Conservation (phyloP, 208 protist species). For the Naegleria fowleri region DNA sequence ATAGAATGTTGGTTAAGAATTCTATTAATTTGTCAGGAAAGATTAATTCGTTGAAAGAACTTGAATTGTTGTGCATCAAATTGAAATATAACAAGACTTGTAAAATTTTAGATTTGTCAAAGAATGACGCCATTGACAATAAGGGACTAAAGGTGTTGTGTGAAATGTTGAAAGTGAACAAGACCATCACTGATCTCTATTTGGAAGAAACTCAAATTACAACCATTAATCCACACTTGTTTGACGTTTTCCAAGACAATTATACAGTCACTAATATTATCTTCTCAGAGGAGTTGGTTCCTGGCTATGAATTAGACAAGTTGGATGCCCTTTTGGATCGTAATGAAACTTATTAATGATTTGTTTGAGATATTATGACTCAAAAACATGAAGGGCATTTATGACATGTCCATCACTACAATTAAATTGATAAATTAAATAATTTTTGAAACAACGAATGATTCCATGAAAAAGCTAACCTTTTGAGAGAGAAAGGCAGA, state of each 20-base stretch:
- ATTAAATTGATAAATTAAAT: too few relatives aligned
- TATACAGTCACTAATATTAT: background rate
- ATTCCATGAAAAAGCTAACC: too few relatives aligned
- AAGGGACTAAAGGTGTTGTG: background rate
- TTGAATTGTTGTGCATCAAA: background rate
- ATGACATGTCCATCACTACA: too few relatives aligned
- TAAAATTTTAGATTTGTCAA: background rate
- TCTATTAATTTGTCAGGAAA: background rate
- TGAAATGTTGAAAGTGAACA: background rate
- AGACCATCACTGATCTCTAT: background rate
- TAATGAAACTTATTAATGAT: background rate
- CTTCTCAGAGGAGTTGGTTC: background rate
- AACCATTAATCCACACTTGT: background rate
- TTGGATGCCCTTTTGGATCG: background rate
- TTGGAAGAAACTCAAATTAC: background rate
- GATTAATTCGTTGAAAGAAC: background rate
- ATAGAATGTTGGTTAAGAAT: background rate
- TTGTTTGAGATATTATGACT: too few relatives aligned
- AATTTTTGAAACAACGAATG: too few relatives aligned
- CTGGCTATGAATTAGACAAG: background rate
- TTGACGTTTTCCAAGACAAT: background rate
- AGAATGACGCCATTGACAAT: background rate
- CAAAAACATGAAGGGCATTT: too few relatives aligned
- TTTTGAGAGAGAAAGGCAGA: too few relatives aligned
- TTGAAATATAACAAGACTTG: background rate